Evolutionary conservation across 805 yeast species (phyloP).

Genomic region (Kuraishia molischiana): DNA sequence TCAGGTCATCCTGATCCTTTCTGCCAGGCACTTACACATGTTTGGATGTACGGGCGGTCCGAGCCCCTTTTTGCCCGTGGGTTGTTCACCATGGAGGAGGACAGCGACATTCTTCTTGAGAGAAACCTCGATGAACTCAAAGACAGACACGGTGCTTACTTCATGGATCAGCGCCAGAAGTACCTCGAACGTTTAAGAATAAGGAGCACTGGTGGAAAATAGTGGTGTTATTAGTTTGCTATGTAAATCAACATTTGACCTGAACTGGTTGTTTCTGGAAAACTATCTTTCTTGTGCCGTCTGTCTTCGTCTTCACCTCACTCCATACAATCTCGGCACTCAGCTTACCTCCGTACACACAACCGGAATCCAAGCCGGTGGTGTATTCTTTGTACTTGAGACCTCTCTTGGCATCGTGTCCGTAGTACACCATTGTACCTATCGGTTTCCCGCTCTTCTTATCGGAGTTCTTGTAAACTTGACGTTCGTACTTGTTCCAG

Average conservation of each 20-base stretch:
- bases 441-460: neutral
- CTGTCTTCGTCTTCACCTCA: neutral
- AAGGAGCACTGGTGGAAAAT: too few species aligned
- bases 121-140: too few species aligned
- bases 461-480: conserved; percentile 1
- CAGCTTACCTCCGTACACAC: conserved; percentile 66
- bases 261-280: conserved; percentile 1
- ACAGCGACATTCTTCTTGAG: too few species aligned
- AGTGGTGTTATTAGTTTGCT: too few species aligned
- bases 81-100: too few species aligned
- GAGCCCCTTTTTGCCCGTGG: too few species aligned
- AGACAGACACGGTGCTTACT: too few species aligned
- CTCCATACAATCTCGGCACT: conserved; percentile 3
- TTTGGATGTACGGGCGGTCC: too few species aligned
- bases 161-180: too few species aligned
- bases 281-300: neutral
- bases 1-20: too few species aligned
- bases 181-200: too few species aligned
- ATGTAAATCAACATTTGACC: conserved; percentile 1
- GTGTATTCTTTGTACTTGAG: conserved; percentile 54
- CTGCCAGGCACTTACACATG: too few species aligned
- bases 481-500: conserved; percentile 19
- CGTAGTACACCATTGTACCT: conserved; percentile 54
- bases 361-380: conserved; percentile 75
- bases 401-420: conserved; percentile 83